Conservation (phyloP, 495 filamentous ascomycete species). For the Aspergillus kassunensis region DNA sequence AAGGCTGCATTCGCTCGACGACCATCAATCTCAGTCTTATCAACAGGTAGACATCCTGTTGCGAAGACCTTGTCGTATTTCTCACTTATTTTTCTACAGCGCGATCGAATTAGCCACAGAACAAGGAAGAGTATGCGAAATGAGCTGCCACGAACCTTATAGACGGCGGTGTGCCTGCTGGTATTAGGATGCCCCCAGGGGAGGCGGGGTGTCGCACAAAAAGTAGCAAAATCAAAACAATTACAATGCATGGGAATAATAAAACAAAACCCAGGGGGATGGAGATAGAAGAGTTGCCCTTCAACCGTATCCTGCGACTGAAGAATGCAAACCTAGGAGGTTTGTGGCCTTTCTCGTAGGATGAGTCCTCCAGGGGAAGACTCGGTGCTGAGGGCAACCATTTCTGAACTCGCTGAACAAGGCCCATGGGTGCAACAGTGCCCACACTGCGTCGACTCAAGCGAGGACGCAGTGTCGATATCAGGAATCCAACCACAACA, state of each 20-base stretch:
- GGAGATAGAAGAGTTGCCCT: slow-evolving; percentile 89
- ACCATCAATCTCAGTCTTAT: slow-evolving; percentile 52
- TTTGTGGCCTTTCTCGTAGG: slow-evolving; percentile 49
- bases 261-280: slow-evolving; percentile 91
- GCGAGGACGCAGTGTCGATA: slow-evolving; percentile 20
- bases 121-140: background rate
- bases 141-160: slow-evolving; percentile 66
- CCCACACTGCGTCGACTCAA: slow-evolving; percentile 25
- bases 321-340: slow-evolving; percentile 75
- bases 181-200: slow-evolving; percentile 78
- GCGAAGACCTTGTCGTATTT: slow-evolving; percentile 95
- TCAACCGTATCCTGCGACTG: slow-evolving; percentile 81
- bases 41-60: slow-evolving; percentile 73
- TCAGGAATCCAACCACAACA: slow-evolving; percentile 23
- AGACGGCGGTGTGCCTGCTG: slow-evolving; percentile 81
- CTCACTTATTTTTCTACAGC: slow-evolving; percentile 87
- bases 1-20: slow-evolving; percentile 90
- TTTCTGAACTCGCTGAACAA: slow-evolving; percentile 60
- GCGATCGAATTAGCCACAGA: slow-evolving; percentile 10
- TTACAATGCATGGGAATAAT: slow-evolving; percentile 86
- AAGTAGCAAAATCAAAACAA: slow-evolving; percentile 84
- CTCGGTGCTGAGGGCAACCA: slow-evolving; percentile 58
- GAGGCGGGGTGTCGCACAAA: slow-evolving; percentile 87
- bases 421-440: slow-evolving; percentile 50
- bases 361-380: slow-evolving; percentile 57